Base-by-base conservation (phyloP, 495 filamentous ascomycete species). In the Apodospora peruviana region DNA sequence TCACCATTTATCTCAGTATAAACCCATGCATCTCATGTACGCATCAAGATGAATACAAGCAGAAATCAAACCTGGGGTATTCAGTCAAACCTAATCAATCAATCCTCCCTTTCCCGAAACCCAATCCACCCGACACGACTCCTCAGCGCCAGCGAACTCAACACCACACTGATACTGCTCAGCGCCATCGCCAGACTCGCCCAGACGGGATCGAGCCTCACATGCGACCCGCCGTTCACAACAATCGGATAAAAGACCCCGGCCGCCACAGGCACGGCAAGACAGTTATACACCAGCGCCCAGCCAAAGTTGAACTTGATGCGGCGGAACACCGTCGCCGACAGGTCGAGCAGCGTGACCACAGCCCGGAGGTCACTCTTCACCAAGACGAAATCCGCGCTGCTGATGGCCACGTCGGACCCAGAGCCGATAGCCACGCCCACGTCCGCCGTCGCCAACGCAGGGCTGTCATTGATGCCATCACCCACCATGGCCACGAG, bases 301-400 rank as follows among this genome's bases (percentile, higher is more conserved):
- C 90, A 96, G 22, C 65, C 78, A 62, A 95, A 96, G 58, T 96
- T 96, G 69, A 93, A 75, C 60, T 83, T 84, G 54, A 96, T 85
- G 14, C 90, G 73, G 25, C 78, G 68, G 59, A 95, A 91, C 2
- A 95, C 88, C 2, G 74, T 73, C 0, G 71, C 68, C 47, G 81
- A 85, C 35, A 96, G 80, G 29, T 84, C 70, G 0, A 90, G 76
- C 19, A 96, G 72, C 3, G 83, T 84, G 32, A 91, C 73, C 45
- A 96, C 75, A 0, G 85, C 73, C 35, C 68, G 66, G 8, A 96
- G 72, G 48, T 87, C 78, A 16, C 79, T 82, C 52, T 83, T 84
- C 17, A 94, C 77, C n/a, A 96, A 79, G 43, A 96, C 86, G 65
- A 96, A 95, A 40, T 83, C 82, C 0, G 90, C 84, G 9, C 84